Evolutionary conservation across 2,329 filamentous ascomycete species (phyloP), one percentile per base, ranked within the genome.

Genomic region (Cladophialophora exuberans): DNA sequence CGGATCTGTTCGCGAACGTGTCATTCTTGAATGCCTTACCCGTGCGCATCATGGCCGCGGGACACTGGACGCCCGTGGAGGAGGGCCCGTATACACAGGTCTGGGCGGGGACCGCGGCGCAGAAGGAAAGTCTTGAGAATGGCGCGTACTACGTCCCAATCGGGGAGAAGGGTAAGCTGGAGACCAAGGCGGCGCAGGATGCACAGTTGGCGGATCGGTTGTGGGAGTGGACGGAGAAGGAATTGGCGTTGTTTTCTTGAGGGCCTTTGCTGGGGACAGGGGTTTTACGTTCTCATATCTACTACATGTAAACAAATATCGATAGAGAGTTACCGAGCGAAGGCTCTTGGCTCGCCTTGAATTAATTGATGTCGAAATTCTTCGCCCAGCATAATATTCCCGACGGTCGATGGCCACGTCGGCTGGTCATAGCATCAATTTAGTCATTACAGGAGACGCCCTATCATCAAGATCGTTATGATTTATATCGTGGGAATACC

Each of bases 1-100:
- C 78, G 1, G 73, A 77, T 30, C 56, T 79, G 9, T 60, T 54
- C 28, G 38, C 68, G 78, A 20, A 84, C 87, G 66, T 75, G 83
- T 42, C 76, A 75, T 57, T 47, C 17, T 9, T 39, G 45, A 50
- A 35, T 11, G 17, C 22, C 2, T 15, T 51, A 9, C 33, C 43
- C n/a, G 38, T 38, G 15, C 47, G 47, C 26, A 26, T 54, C 25
- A 31, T 57, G 15, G 52, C 23, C 3, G 17, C 46, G 20, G 25
- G 57, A 10, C 17, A 54, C 20, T 47, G 35, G 18, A 43, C 68
- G 20, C 52, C 57, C 13, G 67, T 70, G 1, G 66, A 72, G 31
- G 62, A 74, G 54, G 75, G 75, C 2, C 68, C 67, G 15, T 68
- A 71, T 43, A 76, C 68, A 54, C 71, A 74, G 61, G 62, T 78